These are phyloP conservation scores for Colletotrichum cuscutae DNA, from an alignment of 2,329 filamentous ascomycete genomes.

Conservation along the genomic window DNA sequence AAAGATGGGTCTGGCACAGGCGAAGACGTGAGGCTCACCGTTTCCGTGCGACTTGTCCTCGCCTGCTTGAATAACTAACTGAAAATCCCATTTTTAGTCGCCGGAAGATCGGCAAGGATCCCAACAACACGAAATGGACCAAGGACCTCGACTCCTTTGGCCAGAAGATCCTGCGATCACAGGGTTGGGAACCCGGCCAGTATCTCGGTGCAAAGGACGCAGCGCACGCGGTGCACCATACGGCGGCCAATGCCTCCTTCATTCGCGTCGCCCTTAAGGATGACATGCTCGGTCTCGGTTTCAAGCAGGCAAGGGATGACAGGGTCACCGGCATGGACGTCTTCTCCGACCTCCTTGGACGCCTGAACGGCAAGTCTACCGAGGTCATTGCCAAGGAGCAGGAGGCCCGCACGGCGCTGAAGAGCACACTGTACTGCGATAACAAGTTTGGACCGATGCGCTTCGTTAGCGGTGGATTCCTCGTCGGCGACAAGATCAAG, in stretches of 20 bases:
- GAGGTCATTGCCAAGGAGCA: conserved; percentile 77
- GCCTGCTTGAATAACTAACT: background rate
- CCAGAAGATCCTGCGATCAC: conserved; percentile 86
- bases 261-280: conserved; percentile 90
- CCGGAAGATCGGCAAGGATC: conserved; percentile 86
- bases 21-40: conserved; percentile 20
- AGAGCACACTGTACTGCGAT: conserved; percentile 78
- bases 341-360: conserved; percentile 86
- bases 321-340: conserved; percentile 87
- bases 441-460: conserved; percentile 82
- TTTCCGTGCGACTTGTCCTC: background rate
- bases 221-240: conserved; percentile 79
- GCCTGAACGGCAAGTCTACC: conserved; percentile 88
- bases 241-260: conserved; percentile 83
- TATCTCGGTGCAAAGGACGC: conserved; percentile 83
- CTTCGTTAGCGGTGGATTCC: conserved; percentile 87
- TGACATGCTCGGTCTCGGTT: conserved; percentile 90
- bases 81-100: conserved; percentile 40
- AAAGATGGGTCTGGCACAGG: conserved; percentile 36
- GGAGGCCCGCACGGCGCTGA: conserved; percentile 73
- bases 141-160: conserved; percentile 85
- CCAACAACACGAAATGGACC: conserved; percentile 95
- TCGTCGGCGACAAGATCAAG: conserved; percentile 67
- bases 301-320: conserved; percentile 78
- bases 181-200: conserved; percentile 91